Evolutionary conservation across 768 basidiomycete genomes (phyloP).

Genomic region (Hygrophorus pudorinus): DNA sequence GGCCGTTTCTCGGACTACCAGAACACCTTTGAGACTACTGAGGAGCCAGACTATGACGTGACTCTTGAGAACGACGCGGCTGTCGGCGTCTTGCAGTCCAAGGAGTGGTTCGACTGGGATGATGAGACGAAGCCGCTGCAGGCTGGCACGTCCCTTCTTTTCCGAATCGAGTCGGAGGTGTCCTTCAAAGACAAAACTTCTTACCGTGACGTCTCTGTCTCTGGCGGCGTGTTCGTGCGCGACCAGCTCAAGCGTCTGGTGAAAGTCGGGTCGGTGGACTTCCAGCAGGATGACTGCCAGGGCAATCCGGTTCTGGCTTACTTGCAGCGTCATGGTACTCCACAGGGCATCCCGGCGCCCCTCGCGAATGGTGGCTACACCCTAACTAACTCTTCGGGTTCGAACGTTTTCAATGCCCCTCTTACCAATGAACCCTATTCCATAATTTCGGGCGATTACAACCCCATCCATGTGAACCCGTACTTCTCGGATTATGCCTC

Average conservation of each 20-base stretch:
- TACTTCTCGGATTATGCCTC: constrained; percentile 94
- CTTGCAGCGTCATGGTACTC: constrained; percentile 80
- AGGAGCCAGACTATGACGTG: constrained; percentile 84
- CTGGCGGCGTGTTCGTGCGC: constrained; percentile 79
- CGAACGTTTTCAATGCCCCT: constrained; percentile 70
- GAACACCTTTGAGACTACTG: constrained; percentile 90
- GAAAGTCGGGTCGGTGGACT: constrained; percentile 82
- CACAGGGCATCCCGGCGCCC: constrained; percentile 67
- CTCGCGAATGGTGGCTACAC: constrained; percentile 84
- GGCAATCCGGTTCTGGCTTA: constrained; percentile 94
- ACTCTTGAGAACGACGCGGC: constrained; percentile 64
- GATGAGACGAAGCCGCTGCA: constrained; percentile 69
- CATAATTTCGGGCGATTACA: constrained; percentile 93
- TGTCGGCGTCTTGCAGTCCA: constrained; percentile 86
- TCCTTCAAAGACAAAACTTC: constrained; percentile 87
- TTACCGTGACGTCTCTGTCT: constrained; percentile 70
- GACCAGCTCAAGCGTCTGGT: constrained; percentile 82
- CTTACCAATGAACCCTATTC: constrained; percentile 95
- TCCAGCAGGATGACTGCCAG: constrained; percentile 75
- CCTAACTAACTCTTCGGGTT: constrained; percentile 50
- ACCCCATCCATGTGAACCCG: constrained; percentile 97
- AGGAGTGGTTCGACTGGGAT: constrained; percentile 98
- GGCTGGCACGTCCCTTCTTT: constrained; percentile 76
- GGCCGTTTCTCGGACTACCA: constrained; percentile 89
- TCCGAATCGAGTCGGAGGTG: constrained; percentile 81